phyloP scores from a whole-genome alignment of 257 asterid genomes.

The Hygrophila difformis region DNA sequence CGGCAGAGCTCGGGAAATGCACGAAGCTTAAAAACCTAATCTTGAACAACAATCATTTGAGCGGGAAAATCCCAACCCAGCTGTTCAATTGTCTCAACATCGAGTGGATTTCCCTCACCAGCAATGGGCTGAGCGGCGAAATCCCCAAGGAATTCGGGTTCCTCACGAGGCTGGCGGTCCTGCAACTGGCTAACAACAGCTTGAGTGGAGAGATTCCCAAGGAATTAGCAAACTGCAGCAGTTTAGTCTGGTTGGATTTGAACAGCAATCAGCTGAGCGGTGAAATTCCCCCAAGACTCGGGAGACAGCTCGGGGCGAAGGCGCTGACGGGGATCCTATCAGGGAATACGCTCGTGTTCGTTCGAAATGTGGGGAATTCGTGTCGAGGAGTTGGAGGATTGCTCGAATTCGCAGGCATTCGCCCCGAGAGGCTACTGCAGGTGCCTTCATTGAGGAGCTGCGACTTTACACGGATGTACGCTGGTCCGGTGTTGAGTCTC shows the following conservation, averaged over 20 bases:
- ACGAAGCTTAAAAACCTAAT: slow-evolving; percentile 78
- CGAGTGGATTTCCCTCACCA: slow-evolving; percentile 86
- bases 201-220: slow-evolving; percentile 69
- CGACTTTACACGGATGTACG: slow-evolving; percentile 72
- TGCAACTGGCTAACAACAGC: slow-evolving; percentile 79
- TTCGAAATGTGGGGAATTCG: slow-evolving; percentile 74
- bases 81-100: slow-evolving; percentile 51
- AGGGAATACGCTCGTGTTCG: slow-evolving; percentile 81
- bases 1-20: slow-evolving; percentile 75
- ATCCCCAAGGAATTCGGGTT: slow-evolving; percentile 57
- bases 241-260: slow-evolving; percentile 82
- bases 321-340: slow-evolving; percentile 75
- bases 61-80: slow-evolving; percentile 58
- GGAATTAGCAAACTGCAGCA: slow-evolving; percentile 62
- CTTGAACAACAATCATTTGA: slow-evolving; percentile 68
- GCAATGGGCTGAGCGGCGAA: slow-evolving; percentile 63
- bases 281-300: slow-evolving; percentile 80
- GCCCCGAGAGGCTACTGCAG: slow-evolving; percentile 70
- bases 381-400: slow-evolving; percentile 94
- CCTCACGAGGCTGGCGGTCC: slow-evolving; percentile 65
- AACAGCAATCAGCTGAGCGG: slow-evolving; percentile 66
- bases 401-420: slow-evolving; percentile 79
- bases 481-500: slow-evolving; percentile 78
- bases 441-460: slow-evolving; percentile 80
- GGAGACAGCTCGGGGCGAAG: slow-evolving; percentile 74